Conservation (phyloP, 768 basidiomycete species). For the Boletus fagicola region DNA sequence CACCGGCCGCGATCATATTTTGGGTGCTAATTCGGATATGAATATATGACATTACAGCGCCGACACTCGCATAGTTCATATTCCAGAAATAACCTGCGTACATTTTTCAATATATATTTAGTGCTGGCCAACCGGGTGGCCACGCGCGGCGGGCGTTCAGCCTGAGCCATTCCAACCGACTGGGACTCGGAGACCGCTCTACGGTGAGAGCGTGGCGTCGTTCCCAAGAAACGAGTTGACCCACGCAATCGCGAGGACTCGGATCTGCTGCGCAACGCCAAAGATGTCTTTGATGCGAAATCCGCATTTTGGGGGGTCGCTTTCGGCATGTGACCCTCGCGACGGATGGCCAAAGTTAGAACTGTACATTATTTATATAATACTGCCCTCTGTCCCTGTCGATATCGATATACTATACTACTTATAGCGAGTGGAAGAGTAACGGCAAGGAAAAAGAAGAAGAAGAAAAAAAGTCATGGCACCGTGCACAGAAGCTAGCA, state of each 20-base stretch:
- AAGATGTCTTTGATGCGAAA: no score
- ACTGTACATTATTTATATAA: constrained; percentile 5
- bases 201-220: background rate
- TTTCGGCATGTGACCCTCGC: background rate
- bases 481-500: background rate
- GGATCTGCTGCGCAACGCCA: background rate
- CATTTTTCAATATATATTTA: background rate
- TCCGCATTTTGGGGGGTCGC: background rate
- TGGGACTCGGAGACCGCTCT: no score
- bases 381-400: background rate
- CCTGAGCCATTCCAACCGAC: no score
- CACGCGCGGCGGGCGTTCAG: no score
- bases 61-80: background rate
- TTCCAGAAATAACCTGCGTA: background rate
- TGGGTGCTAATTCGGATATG: constrained; percentile 1
- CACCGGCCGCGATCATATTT: background rate
- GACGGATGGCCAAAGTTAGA: background rate
- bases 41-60: background rate
- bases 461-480: background rate
- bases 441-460: background rate
- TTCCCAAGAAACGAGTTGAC: background rate
- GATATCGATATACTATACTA: background rate
- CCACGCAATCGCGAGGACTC: background rate
- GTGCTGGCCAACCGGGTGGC: no score
- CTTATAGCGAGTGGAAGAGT: background rate